These are phyloP conservation scores for Chlorencoelia australis DNA, from an alignment of 2,329 filamentous ascomycete genomes.

Conservation along the genomic window DNA sequence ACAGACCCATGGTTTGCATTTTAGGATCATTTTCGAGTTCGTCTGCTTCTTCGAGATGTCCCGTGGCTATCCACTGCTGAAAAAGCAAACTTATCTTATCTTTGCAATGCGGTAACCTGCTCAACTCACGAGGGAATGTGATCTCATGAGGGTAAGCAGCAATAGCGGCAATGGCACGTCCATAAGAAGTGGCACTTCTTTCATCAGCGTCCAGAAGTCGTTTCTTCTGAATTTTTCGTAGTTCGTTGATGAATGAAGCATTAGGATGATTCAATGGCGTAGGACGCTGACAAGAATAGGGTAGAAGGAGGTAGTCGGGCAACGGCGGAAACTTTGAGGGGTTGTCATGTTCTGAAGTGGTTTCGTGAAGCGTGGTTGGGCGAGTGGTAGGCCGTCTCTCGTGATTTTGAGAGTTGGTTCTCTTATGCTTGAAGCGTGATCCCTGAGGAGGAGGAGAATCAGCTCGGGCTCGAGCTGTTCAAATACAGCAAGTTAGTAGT, in stretches of 20 bases:
- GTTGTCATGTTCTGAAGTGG: constrained; percentile 69
- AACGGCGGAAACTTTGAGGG: constrained; percentile 46
- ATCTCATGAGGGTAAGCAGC: constrained; percentile 59
- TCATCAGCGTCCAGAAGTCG: constrained; percentile 64
- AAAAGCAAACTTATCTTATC: constrained; percentile 70
- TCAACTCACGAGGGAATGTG: constrained; percentile 30
- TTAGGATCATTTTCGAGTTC: constrained; percentile 53
- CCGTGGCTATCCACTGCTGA: constrained; percentile 57
- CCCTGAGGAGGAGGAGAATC: constrained; percentile 15
- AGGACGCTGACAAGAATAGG: constrained; percentile 73
- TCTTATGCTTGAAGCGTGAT: constrained; percentile 12
- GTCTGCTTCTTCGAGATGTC: constrained; percentile 51
- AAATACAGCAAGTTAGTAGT: too few species aligned
- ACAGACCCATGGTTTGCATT: constrained; percentile 54
- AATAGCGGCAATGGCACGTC: constrained; percentile 72
- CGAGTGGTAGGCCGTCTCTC: constrained; percentile 21
- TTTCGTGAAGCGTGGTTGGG: constrained; percentile 48
- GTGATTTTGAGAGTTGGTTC: constrained; percentile 7
- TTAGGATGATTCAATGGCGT: constrained; percentile 66
- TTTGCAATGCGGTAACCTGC: constrained; percentile 66
- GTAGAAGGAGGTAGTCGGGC: constrained; percentile 54
- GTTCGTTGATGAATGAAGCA: constrained; percentile 58
- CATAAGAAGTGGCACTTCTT: constrained; percentile 78
- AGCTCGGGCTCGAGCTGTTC: constrained; percentile 22
- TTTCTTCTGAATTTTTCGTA: constrained; percentile 64